Conservation (phyloP, 2,329 filamentous ascomycete genomes). For the Microdochium nivale region DNA sequence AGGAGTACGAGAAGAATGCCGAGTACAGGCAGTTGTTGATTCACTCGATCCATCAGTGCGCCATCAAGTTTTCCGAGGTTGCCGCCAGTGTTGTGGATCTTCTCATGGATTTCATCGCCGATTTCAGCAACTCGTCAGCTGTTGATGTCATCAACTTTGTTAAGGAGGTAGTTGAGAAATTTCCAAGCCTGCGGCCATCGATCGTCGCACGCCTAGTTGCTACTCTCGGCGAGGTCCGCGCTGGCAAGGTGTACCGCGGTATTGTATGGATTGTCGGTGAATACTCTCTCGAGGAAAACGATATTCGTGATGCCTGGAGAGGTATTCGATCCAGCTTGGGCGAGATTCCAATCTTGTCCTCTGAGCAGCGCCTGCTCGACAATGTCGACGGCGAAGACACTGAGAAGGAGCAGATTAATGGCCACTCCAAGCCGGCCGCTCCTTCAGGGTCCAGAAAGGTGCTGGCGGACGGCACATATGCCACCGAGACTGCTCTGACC, state of each 20-base stretch:
- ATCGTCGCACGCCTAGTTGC: slow-evolving; percentile 86
- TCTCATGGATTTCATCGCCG: slow-evolving; percentile 97
- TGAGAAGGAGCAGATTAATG: slow-evolving; percentile 61
- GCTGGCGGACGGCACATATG: slow-evolving; percentile 92
- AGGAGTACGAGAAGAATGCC: slow-evolving; percentile 97
- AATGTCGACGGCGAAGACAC: slow-evolving; percentile 65
- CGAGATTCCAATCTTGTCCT: slow-evolving; percentile 93
- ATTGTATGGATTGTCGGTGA: slow-evolving; percentile 97
- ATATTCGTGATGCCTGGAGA: slow-evolving; percentile 96
- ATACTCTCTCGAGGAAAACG: slow-evolving; percentile 87
- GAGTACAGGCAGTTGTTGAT: slow-evolving; percentile 94
- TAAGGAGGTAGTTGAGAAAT: slow-evolving; percentile 98
- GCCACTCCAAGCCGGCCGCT: slow-evolving; percentile 64
- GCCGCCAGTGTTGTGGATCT: slow-evolving; percentile 93
- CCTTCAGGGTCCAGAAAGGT: slow-evolving; percentile 85
- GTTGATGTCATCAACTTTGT: slow-evolving; percentile 98
- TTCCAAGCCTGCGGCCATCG: slow-evolving; percentile 77
- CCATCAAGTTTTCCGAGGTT: slow-evolving; percentile 98
- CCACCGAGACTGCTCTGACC: slow-evolving; percentile 90
- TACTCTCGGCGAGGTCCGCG: slow-evolving; percentile 85
- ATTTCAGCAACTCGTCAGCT: slow-evolving; percentile 94
- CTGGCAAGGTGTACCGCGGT: slow-evolving; percentile 93
- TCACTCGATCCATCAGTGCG: slow-evolving; percentile 94
- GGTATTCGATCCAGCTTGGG: slow-evolving; percentile 87
- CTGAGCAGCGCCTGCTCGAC: slow-evolving; percentile 85